Evolutionary conservation across 495 filamentous ascomycete species (phyloP), one percentile per base, ranked within the genome.

Genomic region (Acidomyces sp.): DNA sequence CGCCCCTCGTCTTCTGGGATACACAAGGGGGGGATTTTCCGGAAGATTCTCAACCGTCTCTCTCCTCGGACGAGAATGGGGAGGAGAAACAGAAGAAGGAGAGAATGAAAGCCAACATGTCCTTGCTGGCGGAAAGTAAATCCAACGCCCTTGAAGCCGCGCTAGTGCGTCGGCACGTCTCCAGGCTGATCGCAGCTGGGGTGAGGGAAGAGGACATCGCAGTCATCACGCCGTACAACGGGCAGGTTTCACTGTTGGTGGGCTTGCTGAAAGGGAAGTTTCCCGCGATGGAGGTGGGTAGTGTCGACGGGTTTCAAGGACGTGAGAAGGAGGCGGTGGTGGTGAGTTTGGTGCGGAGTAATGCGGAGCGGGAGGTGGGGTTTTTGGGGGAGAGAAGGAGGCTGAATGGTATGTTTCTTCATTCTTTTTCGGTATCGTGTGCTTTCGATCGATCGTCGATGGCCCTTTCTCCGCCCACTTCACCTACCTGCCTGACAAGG

Each of bases 261-360:
- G 70, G 75, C 28, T 57, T 68, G 43, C 67, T 97, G 13, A 85
- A 87, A 42, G 81, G 87, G 37, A 64, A 66, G 30, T 93, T 81
- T 47, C 79, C 78, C 0, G 85, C 77, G 3, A 73, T 99, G 11
- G 90, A 99, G 57, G 62, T 96, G 13, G 90, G 90, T 19, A 93
- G 82, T 50, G 84, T 99, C 2, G 90, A 99, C 61, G 87, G 86
- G 5, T 99, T 99, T 57, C 90, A 99, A 57, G 90, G 90, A 26
- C 71, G 90, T 10, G 90, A 99, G 62, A 97, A 99, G 61, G 90
- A 99, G 57, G 90, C 82, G 2, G 80, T 99, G 26, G 73, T 99
- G 23, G 75, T 99, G 13, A 85, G 75, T 56, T 67, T 95, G 17
- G 90, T 99, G 26, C 69, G 90, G 48, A 94, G 86, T 60, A 96